Evolutionary conservation across 2,329 filamentous ascomycete genomes (phyloP), one percentile per base, ranked within the genome.

Genomic region (Decorospora gaudefroyi): DNA sequence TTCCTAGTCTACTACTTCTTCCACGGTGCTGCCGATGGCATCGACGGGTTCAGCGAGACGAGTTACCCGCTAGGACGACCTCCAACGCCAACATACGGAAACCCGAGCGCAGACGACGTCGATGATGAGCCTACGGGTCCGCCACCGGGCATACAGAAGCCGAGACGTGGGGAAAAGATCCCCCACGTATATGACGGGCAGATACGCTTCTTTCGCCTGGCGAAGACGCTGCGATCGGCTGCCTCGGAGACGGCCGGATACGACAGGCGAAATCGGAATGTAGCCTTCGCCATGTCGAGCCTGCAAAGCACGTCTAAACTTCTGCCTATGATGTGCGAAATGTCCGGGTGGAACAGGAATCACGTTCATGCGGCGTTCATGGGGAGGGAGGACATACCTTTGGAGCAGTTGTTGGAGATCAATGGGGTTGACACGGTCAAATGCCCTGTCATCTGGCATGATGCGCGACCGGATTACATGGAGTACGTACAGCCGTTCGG

Each of bases 281-380:
- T 96, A 11, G 70, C 96, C 3, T 96, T 96, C 65, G 86, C 85
- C 4, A 84, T 87, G 3, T 85, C 88, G 0, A 90, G 79, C 49
- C 71, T 95, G 36, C 81, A 81, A 66, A 93, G 88, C 63, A 82
- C 84, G 11, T 80, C 88, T 0, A 79, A 80, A 21, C 68, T 96
- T 39, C 74, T 96, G 21, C 90, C 90, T 0, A 76, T 96, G 64
- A 89, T 91, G 4, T 97, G 93, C 69, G 82, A 88, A 59, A 96
- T 96, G 91, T 85, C 84, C 5, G 69, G 69, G 15, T 79, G 84
- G 68, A 77, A 80, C 42, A 76, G 80, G 46, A 95, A 83, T 61
- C 79, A 83, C 51, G 90, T 96, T 6, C 92, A 97, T 67, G 86
- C 95, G 64, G 86, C 82, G 0, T 72, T 97, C 3, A 79, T 95